Evolutionary conservation across 2,329 filamentous ascomycete species (phyloP).

Genomic region (Alternaria sp.): DNA sequence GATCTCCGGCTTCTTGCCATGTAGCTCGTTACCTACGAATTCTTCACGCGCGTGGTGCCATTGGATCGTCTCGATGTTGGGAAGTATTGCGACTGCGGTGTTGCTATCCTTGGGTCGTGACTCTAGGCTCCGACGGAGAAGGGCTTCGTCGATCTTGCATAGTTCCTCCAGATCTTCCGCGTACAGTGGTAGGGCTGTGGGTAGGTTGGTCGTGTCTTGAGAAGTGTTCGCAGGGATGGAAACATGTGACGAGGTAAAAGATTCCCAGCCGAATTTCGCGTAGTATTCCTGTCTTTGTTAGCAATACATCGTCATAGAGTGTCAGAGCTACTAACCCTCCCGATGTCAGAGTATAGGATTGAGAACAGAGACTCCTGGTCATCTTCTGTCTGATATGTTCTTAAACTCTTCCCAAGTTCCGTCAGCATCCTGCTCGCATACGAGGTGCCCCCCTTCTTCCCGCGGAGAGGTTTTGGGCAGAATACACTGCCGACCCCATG

Average conservation of each 20-base stretch:
- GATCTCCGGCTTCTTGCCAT: conserved; percentile 62
- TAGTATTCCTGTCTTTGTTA: conserved; percentile 85
- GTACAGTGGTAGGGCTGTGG: conserved; percentile 56
- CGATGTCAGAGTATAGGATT: conserved; percentile 85
- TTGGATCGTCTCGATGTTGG: conserved; percentile 69
- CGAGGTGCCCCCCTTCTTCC: not conserved
- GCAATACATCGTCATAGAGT: conserved; percentile 53
- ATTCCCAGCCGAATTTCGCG: conserved; percentile 75
- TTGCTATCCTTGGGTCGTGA: conserved; percentile 49
- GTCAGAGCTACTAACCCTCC: conserved; percentile 62
- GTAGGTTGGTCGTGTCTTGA: conserved; percentile 15
- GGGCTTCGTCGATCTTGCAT: conserved; percentile 67
- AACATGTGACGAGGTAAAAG: conserved; percentile 76
- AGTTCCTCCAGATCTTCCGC: conserved; percentile 67
- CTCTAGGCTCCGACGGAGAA: conserved; percentile 63
- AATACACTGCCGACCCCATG: conserved; percentile 86
- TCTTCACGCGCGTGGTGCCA: conserved; percentile 86
- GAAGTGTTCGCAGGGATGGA: conserved; percentile 19
- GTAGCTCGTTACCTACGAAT: conserved; percentile 71
- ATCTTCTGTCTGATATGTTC: conserved; percentile 57
- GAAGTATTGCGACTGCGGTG: conserved; percentile 69
- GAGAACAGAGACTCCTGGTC: conserved; percentile 66
- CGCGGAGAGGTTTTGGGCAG: conserved; percentile 68
- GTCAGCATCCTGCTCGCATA: conserved; percentile 83
- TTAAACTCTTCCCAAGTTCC: conserved; percentile 65